Evolutionary conservation across 768 basidiomycete species (phyloP).

Genomic region (Coprinellus micaceus): DNA sequence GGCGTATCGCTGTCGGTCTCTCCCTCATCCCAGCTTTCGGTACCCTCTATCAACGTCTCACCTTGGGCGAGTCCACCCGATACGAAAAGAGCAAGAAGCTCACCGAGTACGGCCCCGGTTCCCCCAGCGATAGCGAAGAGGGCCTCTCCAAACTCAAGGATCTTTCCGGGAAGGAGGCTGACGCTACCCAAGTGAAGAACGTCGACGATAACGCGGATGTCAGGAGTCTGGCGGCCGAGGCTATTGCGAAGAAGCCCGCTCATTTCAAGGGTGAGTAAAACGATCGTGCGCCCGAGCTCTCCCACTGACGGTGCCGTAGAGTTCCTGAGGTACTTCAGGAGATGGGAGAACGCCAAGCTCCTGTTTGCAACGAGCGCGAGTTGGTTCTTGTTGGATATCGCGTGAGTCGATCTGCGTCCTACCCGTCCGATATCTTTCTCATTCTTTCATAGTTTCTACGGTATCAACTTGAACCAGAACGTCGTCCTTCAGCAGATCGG

Average conservation of each 20-base stretch:
- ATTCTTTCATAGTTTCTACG: constrained; percentile 53
- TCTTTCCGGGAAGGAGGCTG: neutral
- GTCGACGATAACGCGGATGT: neutral
- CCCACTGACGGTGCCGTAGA: constrained; percentile 33
- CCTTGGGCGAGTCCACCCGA: constrained; percentile 64
- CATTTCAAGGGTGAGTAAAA: constrained; percentile 33
- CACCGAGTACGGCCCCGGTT: neutral
- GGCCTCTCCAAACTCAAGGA: neutral
- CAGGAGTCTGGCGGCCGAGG: constrained; percentile 13
- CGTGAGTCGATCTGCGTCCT: constrained; percentile 31
- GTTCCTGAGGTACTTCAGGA: constrained; percentile 62
- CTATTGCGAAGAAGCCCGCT: constrained; percentile 38
- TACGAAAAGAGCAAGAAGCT: constrained; percentile 43
- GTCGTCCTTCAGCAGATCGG: constrained; percentile 73
- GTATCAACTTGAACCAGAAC: constrained; percentile 69
- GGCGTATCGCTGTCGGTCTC: constrained; percentile 72
- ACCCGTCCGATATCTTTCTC: neutral
- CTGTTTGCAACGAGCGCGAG: constrained; percentile 63
- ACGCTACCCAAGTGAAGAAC: neutral
- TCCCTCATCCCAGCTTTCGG: constrained; percentile 72
- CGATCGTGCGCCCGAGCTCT: neutral
- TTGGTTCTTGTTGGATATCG: constrained; percentile 78
- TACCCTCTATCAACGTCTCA: constrained; percentile 74
- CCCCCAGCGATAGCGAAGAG: neutral
- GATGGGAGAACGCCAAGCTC: constrained; percentile 66